A percentile compares a stretch with the other conserved stretches of the same genome.
These are phyloP conservation scores for Pseudopithomyces chartarum DNA, from an alignment of 2,329 filamentous ascomycete genomes.

Conservation along the genomic window DNA sequence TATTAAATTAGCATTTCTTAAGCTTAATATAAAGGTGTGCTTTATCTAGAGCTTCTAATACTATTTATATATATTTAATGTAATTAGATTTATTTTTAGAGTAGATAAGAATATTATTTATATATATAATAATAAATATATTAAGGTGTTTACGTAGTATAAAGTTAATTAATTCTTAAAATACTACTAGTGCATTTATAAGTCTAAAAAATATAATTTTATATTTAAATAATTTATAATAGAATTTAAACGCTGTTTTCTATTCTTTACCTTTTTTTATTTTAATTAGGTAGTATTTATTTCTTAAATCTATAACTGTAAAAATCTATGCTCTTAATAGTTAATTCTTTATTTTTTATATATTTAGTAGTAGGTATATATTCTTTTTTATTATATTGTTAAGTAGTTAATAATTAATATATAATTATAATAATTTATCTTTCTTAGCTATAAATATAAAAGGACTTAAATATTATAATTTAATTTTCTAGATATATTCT, in stretches of 20 bases:
- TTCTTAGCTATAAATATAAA: too few relatives aligned
- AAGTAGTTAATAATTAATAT: too few relatives aligned
- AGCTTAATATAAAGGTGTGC: neutral
- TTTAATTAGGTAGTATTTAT: neutral
- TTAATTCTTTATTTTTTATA: too few relatives aligned
- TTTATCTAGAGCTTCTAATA: neutral
- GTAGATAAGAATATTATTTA: neutral
- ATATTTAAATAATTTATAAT: neutral
- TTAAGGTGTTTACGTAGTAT: neutral
- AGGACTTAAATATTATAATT: too few relatives aligned
- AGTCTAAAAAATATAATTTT: too few relatives aligned
- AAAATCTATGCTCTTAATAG: too few relatives aligned
- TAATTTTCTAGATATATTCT: too few relatives aligned
- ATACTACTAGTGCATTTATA: neutral
- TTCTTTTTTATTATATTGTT: too few relatives aligned
- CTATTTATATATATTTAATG: neutral
- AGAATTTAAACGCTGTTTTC: neutral
- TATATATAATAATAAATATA: neutral
- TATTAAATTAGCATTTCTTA: too few relatives aligned
- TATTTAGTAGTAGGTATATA: too few relatives aligned
- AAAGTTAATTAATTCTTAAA: neutral
- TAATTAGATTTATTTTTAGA: neutral
- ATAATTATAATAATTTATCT: too few relatives aligned
- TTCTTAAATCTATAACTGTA: too few relatives aligned
- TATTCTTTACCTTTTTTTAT: neutral